phyloP scores from a whole-genome alignment of 2,329 filamentous ascomycete species.

The Cladosporium sp. region DNA sequence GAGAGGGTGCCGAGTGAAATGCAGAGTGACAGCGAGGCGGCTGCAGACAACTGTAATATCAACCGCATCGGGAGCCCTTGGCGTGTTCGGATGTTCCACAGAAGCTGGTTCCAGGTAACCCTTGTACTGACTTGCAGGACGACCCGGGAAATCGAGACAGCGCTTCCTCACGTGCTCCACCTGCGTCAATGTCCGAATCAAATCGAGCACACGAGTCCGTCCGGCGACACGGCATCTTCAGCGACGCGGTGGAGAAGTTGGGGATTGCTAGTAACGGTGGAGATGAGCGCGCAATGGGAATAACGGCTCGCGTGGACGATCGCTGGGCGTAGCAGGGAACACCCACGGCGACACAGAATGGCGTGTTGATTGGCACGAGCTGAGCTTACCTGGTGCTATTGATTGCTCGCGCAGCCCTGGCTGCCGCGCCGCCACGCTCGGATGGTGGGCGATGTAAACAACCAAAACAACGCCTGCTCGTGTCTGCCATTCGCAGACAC shows the following conservation, averaged over 20 bases:
- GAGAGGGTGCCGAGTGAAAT: constrained; percentile 11
- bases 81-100: constrained; percentile 21
- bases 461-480: constrained; percentile 14
- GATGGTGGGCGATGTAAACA: background rate
- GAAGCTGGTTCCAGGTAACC: constrained; percentile 20
- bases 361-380: background rate
- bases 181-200: constrained; percentile 18
- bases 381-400: constrained; percentile 12
- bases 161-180: constrained; percentile 19
- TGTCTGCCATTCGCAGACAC: constrained; percentile 15
- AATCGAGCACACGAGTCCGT: constrained; percentile 11
- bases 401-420: constrained; percentile 15
- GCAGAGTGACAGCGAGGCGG: constrained; percentile 19
- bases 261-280: constrained; percentile 12
- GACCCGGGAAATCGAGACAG: constrained; percentile 19
- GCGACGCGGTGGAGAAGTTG: constrained; percentile 16
- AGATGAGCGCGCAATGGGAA: constrained; percentile 7
- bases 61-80: constrained; percentile 18
- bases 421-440: constrained; percentile 11
- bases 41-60: constrained; percentile 22
- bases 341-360: constrained; percentile 17
- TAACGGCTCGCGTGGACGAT: constrained; percentile 13
- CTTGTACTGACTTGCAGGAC: constrained; percentile 20
- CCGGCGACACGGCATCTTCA: constrained; percentile 17
- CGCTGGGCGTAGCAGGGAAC: background rate